Percentiles rank a stretch among this genome's conserved stretches.
Evolutionary conservation across 192 early-diverging fungal species (phyloP).

Genomic region (Gonapodya sp.): DNA sequence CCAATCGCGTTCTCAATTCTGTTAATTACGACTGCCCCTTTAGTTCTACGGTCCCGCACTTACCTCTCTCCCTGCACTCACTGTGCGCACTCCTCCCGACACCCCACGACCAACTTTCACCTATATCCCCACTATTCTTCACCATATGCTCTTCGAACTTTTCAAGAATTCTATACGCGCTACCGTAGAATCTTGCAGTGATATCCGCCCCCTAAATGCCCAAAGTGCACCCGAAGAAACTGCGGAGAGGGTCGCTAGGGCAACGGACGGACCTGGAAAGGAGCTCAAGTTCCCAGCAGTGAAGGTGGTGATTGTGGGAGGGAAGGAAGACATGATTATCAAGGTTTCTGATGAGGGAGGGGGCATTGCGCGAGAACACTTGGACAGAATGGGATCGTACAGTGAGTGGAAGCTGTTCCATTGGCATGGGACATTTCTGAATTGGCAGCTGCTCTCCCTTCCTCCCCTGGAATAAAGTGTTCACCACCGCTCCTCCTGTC

Average conservation of each 20-base stretch:
- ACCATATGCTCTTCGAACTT: constrained; percentile 80
- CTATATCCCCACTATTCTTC: constrained; percentile 11
- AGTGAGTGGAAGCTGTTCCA: neutral
- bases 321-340: constrained; percentile 82
- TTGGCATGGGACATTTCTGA: neutral
- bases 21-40: no score
- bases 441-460: neutral
- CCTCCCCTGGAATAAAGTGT: neutral
- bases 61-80: neutral
- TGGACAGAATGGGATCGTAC: constrained; percentile 5
- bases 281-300: constrained; percentile 84
- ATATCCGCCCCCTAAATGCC: neutral
- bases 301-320: constrained; percentile 64
- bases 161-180: constrained; percentile 95
- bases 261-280: constrained; percentile 44
- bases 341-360: constrained; percentile 95
- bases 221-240: neutral
- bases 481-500: neutral
- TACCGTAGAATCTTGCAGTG: constrained; percentile 62
- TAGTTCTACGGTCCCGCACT: constrained; percentile 5
- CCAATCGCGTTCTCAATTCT: no score
- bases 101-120: neutral
- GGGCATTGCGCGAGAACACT: constrained; percentile 60
- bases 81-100: constrained; percentile 1
- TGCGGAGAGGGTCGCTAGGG: neutral